Base-by-base conservation (phyloP, 495 filamentous ascomycete genomes). In the Umbilicaria muhlenbergii region DNA sequence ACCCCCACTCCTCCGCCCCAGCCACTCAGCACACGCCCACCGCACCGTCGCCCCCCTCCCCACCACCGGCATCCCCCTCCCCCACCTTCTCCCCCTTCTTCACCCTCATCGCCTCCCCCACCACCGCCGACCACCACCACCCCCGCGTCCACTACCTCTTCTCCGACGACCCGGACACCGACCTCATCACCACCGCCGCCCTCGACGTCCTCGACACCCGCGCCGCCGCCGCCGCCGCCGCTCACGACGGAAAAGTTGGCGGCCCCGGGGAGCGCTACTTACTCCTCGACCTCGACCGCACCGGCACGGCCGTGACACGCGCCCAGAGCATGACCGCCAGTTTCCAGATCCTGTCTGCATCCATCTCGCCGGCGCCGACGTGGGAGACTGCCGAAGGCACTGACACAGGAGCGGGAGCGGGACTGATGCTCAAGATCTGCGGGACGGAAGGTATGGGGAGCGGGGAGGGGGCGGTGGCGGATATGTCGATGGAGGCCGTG, bases 141-240 rank as follows among this genome's bases (percentile, higher is more conserved):
- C 76, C 78, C 16, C 76, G 70, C 34, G 77, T 94, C 2, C 86
- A 89, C 68, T 96, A 96, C 64, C 74, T 94, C 47, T 96, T 93
- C 64, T 72, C 70, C 49, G 81, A 88, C 54, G 86, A 93, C 60
- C 65, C 68, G 10, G 70, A 74, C 54, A 59, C 57, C 4, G 79
- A 83, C 10, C 64, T 80, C 36, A 59, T 84, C 28, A 81, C 80
- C 6, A 65, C 67, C 42, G 70, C 69, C 11, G 65, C 66, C 5
- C 49, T 73, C 8, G 62, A 64, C 31, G 59, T 59, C 5, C 53
- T 73, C 55, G 3, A 32, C 42, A 24, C 45, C 28, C 11, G 34
- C 13, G 41, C 41, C 38, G 36, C 24, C 31, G 39, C 50, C 7
- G 34, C 49, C 14, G 18, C 40, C 16, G 18, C 50, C 32, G 2